Conservation (phyloP, 805 yeast species). For the Candida khao-thaluensis region DNA sequence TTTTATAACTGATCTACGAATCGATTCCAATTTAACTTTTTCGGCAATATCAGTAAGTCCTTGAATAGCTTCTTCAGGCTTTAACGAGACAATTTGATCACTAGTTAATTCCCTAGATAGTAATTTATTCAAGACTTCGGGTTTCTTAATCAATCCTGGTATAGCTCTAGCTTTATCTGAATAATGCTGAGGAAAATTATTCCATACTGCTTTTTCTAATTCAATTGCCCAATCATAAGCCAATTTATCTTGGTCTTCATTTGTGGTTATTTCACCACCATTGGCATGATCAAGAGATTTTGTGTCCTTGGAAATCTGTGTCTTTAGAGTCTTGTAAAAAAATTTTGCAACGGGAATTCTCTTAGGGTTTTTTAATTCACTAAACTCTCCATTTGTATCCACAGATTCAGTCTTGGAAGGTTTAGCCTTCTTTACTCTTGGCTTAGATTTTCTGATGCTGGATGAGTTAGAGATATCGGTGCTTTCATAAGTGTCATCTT, state of each 20-base stretch:
- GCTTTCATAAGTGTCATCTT: constrained; percentile 3
- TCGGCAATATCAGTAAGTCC: constrained; percentile 70
- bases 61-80: constrained; percentile 78
- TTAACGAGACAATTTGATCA: constrained; percentile 57
- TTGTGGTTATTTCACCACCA: too few species aligned
- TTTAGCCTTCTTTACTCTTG: background rate
- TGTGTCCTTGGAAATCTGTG: constrained; percentile 32
- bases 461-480: background rate
- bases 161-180: constrained; percentile 68
- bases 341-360: constrained; percentile 52
- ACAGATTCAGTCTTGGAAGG: background rate
- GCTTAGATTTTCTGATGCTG: background rate
- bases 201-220: constrained; percentile 51
- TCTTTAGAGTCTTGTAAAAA: constrained; percentile 44
- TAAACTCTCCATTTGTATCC: constrained; percentile 1
- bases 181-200: constrained; percentile 45
- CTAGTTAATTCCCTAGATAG: constrained; percentile 53
- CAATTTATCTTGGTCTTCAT: constrained; percentile 29
- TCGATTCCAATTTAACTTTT: constrained; percentile 65
- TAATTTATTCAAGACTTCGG: constrained; percentile 55
- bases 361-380: constrained; percentile 29
- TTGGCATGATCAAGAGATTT: too few species aligned
- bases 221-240: constrained; percentile 48
- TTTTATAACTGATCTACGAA: constrained; percentile 66
- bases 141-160: constrained; percentile 46